Conservation (phyloP, 2,329 filamentous ascomycete genomes). For the Drechslera avenae region DNA sequence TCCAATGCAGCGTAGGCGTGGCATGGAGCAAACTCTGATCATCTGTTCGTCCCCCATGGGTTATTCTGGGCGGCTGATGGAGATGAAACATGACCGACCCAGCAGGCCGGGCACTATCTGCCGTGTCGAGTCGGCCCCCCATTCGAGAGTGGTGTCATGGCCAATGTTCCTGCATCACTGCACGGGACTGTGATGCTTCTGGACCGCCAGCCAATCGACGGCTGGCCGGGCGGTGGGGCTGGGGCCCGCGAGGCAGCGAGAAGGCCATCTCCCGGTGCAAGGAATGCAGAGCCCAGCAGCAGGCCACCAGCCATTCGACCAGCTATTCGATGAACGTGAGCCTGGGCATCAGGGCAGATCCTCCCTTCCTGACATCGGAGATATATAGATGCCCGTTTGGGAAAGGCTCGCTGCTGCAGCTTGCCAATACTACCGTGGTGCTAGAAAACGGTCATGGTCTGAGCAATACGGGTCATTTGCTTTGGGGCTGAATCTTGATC, state of each 20-base stretch:
- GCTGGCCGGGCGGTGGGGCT: conserved; percentile 24
- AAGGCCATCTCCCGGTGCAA: conserved; percentile 43
- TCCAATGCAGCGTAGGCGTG: conserved; percentile 30
- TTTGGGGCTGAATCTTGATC: conserved; percentile 54
- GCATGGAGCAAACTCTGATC: conserved; percentile 41
- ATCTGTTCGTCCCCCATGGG: conserved; percentile 46
- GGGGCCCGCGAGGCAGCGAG: conserved; percentile 26
- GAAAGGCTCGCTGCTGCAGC: conserved; percentile 54
- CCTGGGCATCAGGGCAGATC: conserved; percentile 46
- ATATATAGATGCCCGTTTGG: conserved; percentile 50
- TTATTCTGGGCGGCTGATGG: conserved; percentile 44
- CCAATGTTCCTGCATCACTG: conserved; percentile 52
- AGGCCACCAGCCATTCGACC: too few species aligned
- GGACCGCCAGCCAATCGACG: conserved; percentile 39
- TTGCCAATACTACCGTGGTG: conserved; percentile 54
- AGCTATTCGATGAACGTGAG: conserved; percentile 43
- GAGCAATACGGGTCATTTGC: conserved; percentile 52
- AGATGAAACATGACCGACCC: conserved; percentile 49
- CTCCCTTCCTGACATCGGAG: conserved; percentile 48
- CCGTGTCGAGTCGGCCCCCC: conserved; percentile 44
- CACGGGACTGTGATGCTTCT: conserved; percentile 45
- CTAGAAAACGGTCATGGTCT: conserved; percentile 52
- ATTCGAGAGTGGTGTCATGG: conserved; percentile 45
- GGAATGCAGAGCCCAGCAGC: conserved; percentile 47
- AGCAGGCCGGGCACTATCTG: conserved; percentile 37